A percentile compares a stretch with the other conserved stretches of the same genome.
Evolutionary conservation across 305 asterid species (phyloP).

Genomic region (Solanum hybrid): DNA sequence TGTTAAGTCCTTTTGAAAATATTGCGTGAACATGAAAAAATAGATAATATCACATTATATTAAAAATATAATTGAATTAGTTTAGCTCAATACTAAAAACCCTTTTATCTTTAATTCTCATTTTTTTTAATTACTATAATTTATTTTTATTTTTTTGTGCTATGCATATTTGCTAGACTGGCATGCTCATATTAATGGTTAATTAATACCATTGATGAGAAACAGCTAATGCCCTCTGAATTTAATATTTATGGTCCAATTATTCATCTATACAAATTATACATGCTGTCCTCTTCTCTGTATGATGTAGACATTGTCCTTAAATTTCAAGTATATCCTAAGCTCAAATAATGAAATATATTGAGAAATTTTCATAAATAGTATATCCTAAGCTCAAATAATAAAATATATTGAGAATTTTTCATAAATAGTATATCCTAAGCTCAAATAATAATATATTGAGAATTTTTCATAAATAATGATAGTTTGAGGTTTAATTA

Average conservation of each 20-base stretch:
- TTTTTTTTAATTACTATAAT: no score
- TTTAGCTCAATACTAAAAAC: not conserved
- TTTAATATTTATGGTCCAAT: not conserved
- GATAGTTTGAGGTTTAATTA: no score
- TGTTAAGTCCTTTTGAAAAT: not conserved
- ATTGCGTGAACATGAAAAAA: not conserved
- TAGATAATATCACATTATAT: not conserved
- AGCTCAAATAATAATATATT: no score
- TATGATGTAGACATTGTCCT: not conserved
- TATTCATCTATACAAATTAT: not conserved
- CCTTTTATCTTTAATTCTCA: not conserved
- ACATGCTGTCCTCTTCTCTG: not conserved
- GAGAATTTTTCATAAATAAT: no score
- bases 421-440: no score
- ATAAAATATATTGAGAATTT: no score
- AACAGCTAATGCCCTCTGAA: not conserved
- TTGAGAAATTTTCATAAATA: not conserved
- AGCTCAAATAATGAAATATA: not conserved
- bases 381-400: no score
- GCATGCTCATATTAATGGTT: not conserved
- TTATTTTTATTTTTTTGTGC: not conserved
- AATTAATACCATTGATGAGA: not conserved
- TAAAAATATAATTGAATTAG: not conserved
- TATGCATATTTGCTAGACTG: not conserved
- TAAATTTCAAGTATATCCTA: not conserved